Evolutionary conservation across 2,329 filamentous ascomycete genomes (phyloP).

Genomic region (Phialocephala subalpina): DNA sequence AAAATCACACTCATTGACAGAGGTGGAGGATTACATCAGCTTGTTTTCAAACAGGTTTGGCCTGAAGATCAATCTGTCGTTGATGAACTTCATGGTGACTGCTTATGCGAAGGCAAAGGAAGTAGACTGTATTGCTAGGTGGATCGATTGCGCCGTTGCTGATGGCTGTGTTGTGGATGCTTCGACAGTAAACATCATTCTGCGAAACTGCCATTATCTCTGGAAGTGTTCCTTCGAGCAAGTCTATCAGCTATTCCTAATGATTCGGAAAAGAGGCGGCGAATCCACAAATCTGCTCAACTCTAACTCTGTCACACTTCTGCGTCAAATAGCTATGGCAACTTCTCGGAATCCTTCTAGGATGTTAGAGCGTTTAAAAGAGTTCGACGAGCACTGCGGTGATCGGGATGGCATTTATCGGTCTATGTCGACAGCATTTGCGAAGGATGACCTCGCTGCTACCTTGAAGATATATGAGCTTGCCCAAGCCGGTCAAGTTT

Average conservation of each 20-base stretch:
- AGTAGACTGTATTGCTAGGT: conserved; percentile 39
- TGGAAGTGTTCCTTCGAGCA: conserved; percentile 39
- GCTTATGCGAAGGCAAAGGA: conserved; percentile 40
- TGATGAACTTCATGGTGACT: conserved; percentile 42
- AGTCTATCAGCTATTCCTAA: conserved; percentile 32
- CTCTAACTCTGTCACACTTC: conserved; percentile 31
- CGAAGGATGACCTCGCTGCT: conserved; percentile 26
- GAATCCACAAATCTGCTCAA: conserved; percentile 23
- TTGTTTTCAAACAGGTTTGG: conserved; percentile 33
- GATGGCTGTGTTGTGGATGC: conserved; percentile 33
- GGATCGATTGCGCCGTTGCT: conserved; percentile 38
- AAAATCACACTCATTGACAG: conserved; percentile 36
- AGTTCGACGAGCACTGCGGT: background rate
- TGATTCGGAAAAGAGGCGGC: conserved; percentile 17
- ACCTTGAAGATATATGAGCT: conserved; percentile 38
- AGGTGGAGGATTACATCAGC: conserved; percentile 41
- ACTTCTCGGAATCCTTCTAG: conserved; percentile 14
- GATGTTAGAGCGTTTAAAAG: conserved; percentile 17
- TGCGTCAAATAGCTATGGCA: conserved; percentile 33
- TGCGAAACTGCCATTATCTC: conserved; percentile 35
- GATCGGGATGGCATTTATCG: conserved; percentile 25
- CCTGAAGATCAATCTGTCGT: conserved; percentile 35
- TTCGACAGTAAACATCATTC: conserved; percentile 40
- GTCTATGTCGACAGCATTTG: conserved; percentile 34
- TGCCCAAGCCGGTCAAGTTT: conserved; percentile 29